phyloP scores from a whole-genome alignment of 306 rosid species.

The Crotalaria pallida region DNA sequence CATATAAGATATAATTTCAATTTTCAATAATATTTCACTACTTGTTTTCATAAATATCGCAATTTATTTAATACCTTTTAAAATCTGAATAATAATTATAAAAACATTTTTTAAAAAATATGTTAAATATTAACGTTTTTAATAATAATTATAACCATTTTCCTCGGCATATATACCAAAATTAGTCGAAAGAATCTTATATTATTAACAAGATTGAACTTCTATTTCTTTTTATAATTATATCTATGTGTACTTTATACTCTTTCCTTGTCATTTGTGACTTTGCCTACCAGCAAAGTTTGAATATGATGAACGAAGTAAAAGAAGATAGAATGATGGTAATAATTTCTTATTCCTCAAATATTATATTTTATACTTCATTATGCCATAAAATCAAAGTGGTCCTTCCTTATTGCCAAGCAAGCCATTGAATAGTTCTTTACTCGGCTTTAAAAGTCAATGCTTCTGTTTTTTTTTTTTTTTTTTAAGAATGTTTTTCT shows the following conservation, averaged over 20 bases:
- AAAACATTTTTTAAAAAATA: too few species aligned
- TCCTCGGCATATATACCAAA: too few species aligned
- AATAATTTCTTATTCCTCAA: background rate
- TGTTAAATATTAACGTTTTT: too few species aligned
- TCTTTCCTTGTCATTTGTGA: background rate
- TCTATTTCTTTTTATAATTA: background rate
- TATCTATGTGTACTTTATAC: background rate
- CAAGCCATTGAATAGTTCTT: background rate
- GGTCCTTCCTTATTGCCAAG: background rate
- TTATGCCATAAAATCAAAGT: background rate
- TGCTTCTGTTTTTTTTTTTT: too few species aligned
- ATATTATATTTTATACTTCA: background rate
- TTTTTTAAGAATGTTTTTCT: too few species aligned
- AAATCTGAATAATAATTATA: too few species aligned
- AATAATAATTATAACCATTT: too few species aligned
- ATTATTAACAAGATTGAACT: background rate
- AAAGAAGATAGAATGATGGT: background rate
- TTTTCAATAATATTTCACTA: too few species aligned
- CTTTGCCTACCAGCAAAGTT: background rate
- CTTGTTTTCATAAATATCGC: too few species aligned
- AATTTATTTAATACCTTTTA: too few species aligned
- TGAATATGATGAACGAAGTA: background rate
- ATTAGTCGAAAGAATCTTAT: too few species aligned
- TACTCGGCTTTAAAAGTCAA: slow-evolving; percentile 5
- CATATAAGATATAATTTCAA: too few species aligned